phyloP scores from a whole-genome alignment of 2,329 filamentous ascomycete species.

The Penicillium sp. region DNA sequence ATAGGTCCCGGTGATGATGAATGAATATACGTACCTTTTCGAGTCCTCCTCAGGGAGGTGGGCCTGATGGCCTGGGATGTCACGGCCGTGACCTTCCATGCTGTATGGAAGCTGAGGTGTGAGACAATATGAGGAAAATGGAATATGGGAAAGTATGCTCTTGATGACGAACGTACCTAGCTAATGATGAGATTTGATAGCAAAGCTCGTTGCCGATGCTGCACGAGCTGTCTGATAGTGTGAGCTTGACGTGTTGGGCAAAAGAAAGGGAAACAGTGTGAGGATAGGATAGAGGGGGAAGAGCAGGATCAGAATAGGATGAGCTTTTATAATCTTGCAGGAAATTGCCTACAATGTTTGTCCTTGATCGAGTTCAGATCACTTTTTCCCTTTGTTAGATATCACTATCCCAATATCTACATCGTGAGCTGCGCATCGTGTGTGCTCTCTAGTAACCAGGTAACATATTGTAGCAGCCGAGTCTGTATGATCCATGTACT shows the following conservation, averaged over 20 bases:
- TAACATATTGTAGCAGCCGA: background rate
- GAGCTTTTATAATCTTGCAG: conserved; percentile 3
- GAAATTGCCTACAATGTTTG: conserved; percentile 1
- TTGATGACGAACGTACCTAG: background rate
- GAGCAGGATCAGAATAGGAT: background rate
- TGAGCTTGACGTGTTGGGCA: background rate
- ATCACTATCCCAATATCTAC: background rate
- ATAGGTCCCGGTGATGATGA: background rate
- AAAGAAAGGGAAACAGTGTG: background rate
- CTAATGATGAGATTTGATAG: background rate
- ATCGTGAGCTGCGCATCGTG: background rate
- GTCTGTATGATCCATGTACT: background rate
- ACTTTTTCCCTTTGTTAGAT: background rate
- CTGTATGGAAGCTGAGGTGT: background rate
- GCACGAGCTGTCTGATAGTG: background rate
- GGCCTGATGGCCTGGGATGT: background rate
- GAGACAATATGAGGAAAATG: background rate
- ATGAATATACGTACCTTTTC: background rate
- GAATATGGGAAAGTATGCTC: background rate
- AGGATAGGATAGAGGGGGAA: conserved; percentile 1
- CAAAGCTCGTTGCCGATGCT: background rate
- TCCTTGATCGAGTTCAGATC: background rate
- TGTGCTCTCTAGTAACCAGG: background rate
- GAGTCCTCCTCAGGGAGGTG: background rate
- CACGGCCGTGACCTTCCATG: background rate